These are phyloP conservation scores for Fusarium buxicola DNA, from an alignment of 2,329 filamentous ascomycete genomes.

Conservation along the genomic window DNA sequence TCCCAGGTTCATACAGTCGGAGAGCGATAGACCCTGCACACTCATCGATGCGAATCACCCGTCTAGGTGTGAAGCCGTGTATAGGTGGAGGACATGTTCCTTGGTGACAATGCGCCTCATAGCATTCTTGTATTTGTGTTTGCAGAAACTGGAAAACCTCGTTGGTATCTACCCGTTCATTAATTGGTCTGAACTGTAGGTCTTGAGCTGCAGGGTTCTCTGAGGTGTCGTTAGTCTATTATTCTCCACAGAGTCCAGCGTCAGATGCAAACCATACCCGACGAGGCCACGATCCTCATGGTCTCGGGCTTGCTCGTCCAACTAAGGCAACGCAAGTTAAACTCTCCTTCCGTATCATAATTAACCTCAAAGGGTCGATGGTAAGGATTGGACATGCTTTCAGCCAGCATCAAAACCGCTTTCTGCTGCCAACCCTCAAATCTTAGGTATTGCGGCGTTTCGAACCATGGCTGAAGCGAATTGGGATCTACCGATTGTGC, in stretches of 20 bases:
- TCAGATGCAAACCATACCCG: background rate
- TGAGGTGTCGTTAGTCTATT: background rate
- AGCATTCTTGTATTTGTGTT: background rate
- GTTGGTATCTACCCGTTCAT: background rate
- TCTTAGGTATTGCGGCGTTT: background rate
- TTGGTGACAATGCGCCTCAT: background rate
- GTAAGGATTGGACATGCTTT: conserved; percentile 1
- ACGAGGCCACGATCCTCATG: background rate
- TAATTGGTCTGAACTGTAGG: background rate
- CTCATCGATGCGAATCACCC: background rate
- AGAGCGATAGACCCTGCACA: background rate
- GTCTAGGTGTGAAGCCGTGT: background rate
- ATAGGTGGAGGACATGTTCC: background rate
- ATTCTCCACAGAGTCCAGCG: background rate
- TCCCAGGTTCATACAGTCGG: background rate
- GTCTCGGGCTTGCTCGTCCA: background rate
- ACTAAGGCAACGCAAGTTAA: background rate
- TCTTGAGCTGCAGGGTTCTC: background rate
- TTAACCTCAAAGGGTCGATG: background rate
- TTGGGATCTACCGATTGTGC: background rate
- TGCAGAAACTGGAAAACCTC: background rate
- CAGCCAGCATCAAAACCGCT: background rate
- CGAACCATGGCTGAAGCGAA: background rate
- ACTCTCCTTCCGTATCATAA: background rate
- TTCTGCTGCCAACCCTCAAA: background rate